phyloP scores from a whole-genome alignment of 306 rosid species.

The Rosa chinensis region DNA sequence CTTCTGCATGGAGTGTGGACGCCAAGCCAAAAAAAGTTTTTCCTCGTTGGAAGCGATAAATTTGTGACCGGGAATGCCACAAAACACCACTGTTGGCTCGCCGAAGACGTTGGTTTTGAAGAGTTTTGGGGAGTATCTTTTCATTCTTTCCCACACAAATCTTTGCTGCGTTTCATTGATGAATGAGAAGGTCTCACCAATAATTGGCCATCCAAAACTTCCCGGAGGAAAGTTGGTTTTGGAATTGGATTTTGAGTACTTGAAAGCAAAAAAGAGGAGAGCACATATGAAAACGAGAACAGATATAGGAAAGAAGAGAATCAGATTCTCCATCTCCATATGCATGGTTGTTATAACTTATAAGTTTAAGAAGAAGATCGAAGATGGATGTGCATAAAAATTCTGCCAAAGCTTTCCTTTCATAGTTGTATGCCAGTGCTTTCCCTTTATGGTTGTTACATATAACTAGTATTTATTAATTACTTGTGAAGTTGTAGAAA shows the following conservation, averaged over 20 bases:
- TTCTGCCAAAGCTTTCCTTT: too few relatives aligned
- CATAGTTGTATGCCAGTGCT: too few relatives aligned
- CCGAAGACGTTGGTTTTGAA: not conserved
- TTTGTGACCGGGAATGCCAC: not conserved
- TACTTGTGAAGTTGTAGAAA: too few relatives aligned
- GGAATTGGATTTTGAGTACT: not conserved
- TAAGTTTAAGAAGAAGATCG: too few relatives aligned
- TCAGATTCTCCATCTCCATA: too few relatives aligned
- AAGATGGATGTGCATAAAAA: too few relatives aligned
- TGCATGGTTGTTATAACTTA: too few relatives aligned
- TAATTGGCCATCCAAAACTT: slow-evolving; percentile 32
- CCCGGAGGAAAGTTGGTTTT: slow-evolving; percentile 19
- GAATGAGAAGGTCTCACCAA: slow-evolving; percentile 18
- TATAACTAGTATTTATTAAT: too few relatives aligned
- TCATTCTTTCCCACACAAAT: not conserved
- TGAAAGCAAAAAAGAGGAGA: not conserved
- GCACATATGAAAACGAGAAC: too few relatives aligned
- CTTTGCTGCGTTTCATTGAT: not conserved
- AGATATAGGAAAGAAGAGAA: too few relatives aligned
- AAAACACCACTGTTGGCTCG: slow-evolving; percentile 9
- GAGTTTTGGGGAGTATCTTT: too few relatives aligned
- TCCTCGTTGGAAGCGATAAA: slow-evolving; percentile 18
- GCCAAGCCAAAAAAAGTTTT: not conserved
- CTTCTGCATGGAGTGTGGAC: slow-evolving; percentile 17
- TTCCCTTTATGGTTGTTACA: too few relatives aligned